Percentiles rank a stretch among this genome's conserved stretches.
Conservation (phyloP, 192 early-diverging fungal genomes). For the Podila epicladia region DNA sequence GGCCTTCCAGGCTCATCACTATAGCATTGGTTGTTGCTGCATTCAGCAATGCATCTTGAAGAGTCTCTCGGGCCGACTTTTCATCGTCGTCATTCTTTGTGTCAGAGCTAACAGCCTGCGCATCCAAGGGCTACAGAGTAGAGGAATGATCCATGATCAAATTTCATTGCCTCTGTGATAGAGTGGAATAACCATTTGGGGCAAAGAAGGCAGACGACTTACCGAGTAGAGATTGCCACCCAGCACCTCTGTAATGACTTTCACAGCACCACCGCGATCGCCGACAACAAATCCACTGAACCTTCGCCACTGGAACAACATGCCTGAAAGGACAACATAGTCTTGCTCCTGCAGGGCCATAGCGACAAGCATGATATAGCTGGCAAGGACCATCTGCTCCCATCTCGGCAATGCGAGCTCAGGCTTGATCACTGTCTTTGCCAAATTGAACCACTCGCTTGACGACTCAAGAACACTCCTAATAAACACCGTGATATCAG, state of each 20-base stretch:
- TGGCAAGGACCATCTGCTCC: conserved; percentile 51
- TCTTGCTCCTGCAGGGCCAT: conserved; percentile 44
- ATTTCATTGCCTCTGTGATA: too few relatives aligned
- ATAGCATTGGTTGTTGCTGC: conserved; percentile 46
- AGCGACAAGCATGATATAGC: conserved; percentile 48
- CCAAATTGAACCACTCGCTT: conserved; percentile 45
- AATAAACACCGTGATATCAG: neutral
- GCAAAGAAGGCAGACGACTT: neutral
- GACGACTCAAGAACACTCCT: conserved; percentile 48
- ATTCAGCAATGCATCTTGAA: conserved; percentile 26
- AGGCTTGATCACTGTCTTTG: conserved; percentile 39
- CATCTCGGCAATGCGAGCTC: conserved; percentile 34
- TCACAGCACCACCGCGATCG: conserved; percentile 46
- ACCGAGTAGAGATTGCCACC: conserved; percentile 44
- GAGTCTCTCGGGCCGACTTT: conserved; percentile 23
- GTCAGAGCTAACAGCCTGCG: conserved; percentile 13
- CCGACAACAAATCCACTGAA: conserved; percentile 51
- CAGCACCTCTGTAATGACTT: conserved; percentile 40
- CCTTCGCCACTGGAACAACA: conserved; percentile 49
- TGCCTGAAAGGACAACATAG: conserved; percentile 26
- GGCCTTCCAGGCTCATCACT: conserved; percentile 45
- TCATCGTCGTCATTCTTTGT: neutral
- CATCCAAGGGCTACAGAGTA: conserved; percentile 25
- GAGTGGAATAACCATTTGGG: neutral
- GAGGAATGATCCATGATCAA: neutral